Evolutionary conservation across 2,329 filamentous ascomycete genomes (phyloP).

Genomic region (Microsporum audouinii): DNA sequence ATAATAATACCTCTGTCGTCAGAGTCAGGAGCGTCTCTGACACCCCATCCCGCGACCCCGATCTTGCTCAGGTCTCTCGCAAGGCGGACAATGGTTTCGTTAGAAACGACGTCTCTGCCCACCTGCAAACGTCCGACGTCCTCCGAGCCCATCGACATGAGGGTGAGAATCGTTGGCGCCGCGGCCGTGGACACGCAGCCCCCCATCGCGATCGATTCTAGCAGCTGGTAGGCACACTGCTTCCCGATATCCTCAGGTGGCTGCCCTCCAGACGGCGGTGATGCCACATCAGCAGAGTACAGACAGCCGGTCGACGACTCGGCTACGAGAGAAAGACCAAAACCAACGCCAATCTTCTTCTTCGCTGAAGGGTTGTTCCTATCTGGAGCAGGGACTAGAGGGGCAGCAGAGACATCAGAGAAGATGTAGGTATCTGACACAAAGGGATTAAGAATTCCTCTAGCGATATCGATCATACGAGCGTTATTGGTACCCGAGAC

Average conservation of each 20-base stretch:
- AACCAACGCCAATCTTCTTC: slow-evolving; percentile 69
- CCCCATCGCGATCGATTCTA: slow-evolving; percentile 70
- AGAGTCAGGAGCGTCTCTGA: slow-evolving; percentile 62
- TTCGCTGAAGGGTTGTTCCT: slow-evolving; percentile 47
- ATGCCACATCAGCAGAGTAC: slow-evolving; percentile 73
- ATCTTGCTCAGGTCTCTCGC: slow-evolving; percentile 81
- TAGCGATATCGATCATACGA: slow-evolving; percentile 82
- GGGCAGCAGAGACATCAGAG: slow-evolving; percentile 52
- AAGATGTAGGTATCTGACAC: slow-evolving; percentile 85
- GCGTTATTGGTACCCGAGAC: slow-evolving; percentile 89
- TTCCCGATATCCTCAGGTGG: slow-evolving; percentile 85
- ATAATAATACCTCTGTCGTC: slow-evolving; percentile 61
- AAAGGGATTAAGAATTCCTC: slow-evolving; percentile 76
- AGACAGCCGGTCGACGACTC: slow-evolving; percentile 80
- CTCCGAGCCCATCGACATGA: slow-evolving; percentile 98
- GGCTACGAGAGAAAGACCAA: slow-evolving; percentile 80
- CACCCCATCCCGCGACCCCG: slow-evolving; percentile 80
- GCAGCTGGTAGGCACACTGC: slow-evolving; percentile 74
- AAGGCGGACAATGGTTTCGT: slow-evolving; percentile 66
- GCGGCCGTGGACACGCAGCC: slow-evolving; percentile 68
- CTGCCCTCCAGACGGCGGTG: slow-evolving; percentile 64
- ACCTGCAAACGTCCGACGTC: slow-evolving; percentile 81
- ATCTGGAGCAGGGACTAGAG: slow-evolving; percentile 56
- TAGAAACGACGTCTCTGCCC: slow-evolving; percentile 68
- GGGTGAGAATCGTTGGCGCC: slow-evolving; percentile 60